A percentile compares a stretch with the other conserved stretches of the same genome.
Evolutionary conservation across 75 land plant genomes (phyloP).

Genomic region (Adiantum capillusveneris): DNA sequence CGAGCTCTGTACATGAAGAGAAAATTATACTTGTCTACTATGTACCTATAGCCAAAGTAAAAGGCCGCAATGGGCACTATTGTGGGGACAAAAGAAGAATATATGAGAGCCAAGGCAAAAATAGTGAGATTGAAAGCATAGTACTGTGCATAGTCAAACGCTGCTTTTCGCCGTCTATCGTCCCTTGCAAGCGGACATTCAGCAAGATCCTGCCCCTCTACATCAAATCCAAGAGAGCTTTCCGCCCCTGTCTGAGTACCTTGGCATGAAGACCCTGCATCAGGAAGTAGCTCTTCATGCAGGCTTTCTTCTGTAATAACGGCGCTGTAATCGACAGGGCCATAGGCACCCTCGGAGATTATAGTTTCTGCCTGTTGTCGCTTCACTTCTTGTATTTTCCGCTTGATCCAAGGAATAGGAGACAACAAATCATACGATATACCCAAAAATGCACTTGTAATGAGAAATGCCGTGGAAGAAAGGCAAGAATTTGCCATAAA

Average conservation of each 20-base stretch:
- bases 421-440: slow-evolving; percentile 81
- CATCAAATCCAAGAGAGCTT: slow-evolving; percentile 24
- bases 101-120: slow-evolving; percentile 75
- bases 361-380: not conserved
- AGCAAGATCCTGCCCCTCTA: slow-evolving; percentile 45
- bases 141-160: slow-evolving; percentile 83
- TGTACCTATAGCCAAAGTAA: slow-evolving; percentile 79
- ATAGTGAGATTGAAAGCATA: slow-evolving; percentile 87
- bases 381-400: slow-evolving; percentile 44
- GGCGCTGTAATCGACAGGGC: not conserved
- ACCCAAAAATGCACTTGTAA: slow-evolving; percentile 77
- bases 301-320: slow-evolving; percentile 21
- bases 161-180: slow-evolving; percentile 33
- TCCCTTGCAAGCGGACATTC: not conserved
- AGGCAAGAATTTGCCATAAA: slow-evolving; percentile 74
- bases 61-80: slow-evolving; percentile 74
- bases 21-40: slow-evolving; percentile 91
- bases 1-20: slow-evolving; percentile 70
- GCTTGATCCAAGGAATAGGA: slow-evolving; percentile 88
- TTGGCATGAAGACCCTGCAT: slow-evolving; percentile 5
- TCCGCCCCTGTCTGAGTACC: slow-evolving; percentile 1
- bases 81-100: slow-evolving; percentile 70
- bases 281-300: slow-evolving; percentile 41
- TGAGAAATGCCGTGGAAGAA: slow-evolving; percentile 77
- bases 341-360: not conserved